A percentile compares a stretch with the other conserved stretches of the same genome.
Evolutionary conservation across 2,329 filamentous ascomycete species (phyloP).

Genomic region (Fusarium sp.): DNA sequence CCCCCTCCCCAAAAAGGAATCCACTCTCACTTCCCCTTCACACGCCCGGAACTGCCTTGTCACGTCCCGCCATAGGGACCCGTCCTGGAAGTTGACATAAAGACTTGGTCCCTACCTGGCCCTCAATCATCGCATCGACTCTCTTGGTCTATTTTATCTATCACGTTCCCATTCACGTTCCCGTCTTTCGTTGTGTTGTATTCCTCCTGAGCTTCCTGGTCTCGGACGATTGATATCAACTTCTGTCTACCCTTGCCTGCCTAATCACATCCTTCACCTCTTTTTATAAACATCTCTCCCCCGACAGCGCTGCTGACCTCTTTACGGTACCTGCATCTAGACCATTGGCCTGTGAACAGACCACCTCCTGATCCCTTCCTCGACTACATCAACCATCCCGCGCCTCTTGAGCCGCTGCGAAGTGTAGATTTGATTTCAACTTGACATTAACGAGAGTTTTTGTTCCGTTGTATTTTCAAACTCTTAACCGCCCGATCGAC

Average conservation of each 20-base stretch:
- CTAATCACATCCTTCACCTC: constrained; percentile 20
- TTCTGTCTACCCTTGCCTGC: constrained; percentile 7
- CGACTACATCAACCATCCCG: constrained; percentile 36
- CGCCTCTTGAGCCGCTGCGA: constrained; percentile 9
- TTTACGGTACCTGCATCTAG: constrained; percentile 48
- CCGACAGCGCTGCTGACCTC: constrained; percentile 42
- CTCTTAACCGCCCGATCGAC: constrained; percentile 26
- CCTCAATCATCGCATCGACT: constrained; percentile 45
- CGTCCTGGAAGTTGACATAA: constrained; percentile 48
- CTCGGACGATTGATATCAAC: constrained; percentile 35
- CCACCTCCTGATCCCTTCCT: constrained; percentile 46
- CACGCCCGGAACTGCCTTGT: constrained; percentile 44
- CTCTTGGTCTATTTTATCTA: constrained; percentile 45
- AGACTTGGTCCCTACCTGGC: constrained; percentile 48
- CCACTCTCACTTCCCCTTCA: constrained; percentile 39
- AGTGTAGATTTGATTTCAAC: constrained; percentile 24
- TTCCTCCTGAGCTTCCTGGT: constrained; percentile 30
- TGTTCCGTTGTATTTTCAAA: constrained; percentile 17
- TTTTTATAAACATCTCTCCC: constrained; percentile 23
- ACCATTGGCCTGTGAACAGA: constrained; percentile 45
- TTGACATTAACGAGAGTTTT: constrained; percentile 17
- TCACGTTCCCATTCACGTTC: constrained; percentile 17
- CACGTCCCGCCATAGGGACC: constrained; percentile 48
- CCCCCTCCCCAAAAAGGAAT: constrained; percentile 22
- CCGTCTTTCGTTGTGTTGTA: constrained; percentile 30